Evolutionary conservation across 2,329 filamentous ascomycete genomes (phyloP).

Genomic region (Talaromyces islandicus): DNA sequence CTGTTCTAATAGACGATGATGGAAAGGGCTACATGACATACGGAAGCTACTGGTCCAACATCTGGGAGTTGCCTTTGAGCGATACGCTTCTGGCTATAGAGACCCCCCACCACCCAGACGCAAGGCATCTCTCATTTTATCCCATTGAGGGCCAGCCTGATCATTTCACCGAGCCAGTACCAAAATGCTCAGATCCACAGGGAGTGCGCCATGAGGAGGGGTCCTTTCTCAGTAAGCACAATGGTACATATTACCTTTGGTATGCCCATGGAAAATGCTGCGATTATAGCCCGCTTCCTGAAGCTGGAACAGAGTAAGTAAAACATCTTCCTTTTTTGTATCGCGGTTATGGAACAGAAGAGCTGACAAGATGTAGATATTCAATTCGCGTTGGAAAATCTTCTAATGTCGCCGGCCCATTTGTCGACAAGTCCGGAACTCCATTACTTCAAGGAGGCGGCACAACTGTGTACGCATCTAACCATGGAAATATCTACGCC

Average conservation of each 20-base stretch:
- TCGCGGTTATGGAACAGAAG: background rate
- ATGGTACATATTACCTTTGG: slow-evolving; percentile 35
- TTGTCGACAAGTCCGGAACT: slow-evolving; percentile 24
- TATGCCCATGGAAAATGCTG: slow-evolving; percentile 36
- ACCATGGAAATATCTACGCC: slow-evolving; percentile 32
- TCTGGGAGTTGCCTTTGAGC: slow-evolving; percentile 54
- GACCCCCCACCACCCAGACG: slow-evolving; percentile 16
- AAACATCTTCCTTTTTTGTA: background rate
- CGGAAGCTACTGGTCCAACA: slow-evolving; percentile 63
- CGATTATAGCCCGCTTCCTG: slow-evolving; percentile 17
- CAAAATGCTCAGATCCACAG: background rate
- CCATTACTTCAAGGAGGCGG: slow-evolving; percentile 27
- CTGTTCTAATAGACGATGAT: slow-evolving; percentile 37
- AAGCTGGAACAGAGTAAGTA: slow-evolving; percentile 9
- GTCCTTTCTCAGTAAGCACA: slow-evolving; percentile 28
- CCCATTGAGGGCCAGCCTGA: slow-evolving; percentile 7
- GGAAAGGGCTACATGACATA: slow-evolving; percentile 50
- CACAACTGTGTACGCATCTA: slow-evolving; percentile 30
- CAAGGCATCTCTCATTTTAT: slow-evolving; percentile 22
- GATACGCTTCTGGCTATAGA: slow-evolving; percentile 19
- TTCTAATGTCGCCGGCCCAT: slow-evolving; percentile 25
- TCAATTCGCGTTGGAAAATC: slow-evolving; percentile 33
- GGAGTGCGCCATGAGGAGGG: slow-evolving; percentile 21
- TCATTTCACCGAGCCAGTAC: background rate
- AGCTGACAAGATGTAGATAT: slow-evolving; percentile 15